Percentiles rank a stretch among this genome's conserved stretches.
Evolutionary conservation across 2,329 filamentous ascomycete species (phyloP).

Genomic region (Claviceps sorghi): DNA sequence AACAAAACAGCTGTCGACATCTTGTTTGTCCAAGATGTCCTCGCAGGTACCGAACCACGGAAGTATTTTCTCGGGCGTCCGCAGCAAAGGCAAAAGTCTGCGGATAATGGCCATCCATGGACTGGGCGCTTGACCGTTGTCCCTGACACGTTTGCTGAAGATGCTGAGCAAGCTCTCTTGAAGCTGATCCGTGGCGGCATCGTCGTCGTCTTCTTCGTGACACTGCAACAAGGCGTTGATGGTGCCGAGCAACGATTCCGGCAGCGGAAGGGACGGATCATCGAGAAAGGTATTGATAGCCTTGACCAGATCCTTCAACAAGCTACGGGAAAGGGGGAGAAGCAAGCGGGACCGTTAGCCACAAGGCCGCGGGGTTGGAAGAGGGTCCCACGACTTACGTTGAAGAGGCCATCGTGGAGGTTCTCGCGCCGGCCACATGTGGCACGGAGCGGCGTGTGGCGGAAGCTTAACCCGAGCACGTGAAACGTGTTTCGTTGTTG

Average conservation of each 20-base stretch:
- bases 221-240: constrained; percentile 55
- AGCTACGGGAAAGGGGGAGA: constrained; percentile 21
- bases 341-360: constrained; percentile 7
- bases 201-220: constrained; percentile 55
- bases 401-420: constrained; percentile 12
- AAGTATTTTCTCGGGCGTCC: constrained; percentile 45
- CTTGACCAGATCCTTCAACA: constrained; percentile 47
- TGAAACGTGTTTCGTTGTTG: neutral
- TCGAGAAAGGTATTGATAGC: constrained; percentile 35
- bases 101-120: constrained; percentile 57
- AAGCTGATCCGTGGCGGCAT: constrained; percentile 52
- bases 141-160: constrained; percentile 49
- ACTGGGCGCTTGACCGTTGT: constrained; percentile 40
- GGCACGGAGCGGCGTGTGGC: neutral
- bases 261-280: constrained; percentile 45
- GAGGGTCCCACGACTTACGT: constrained; percentile 10
- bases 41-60: constrained; percentile 54
- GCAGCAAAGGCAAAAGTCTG: constrained; percentile 48
- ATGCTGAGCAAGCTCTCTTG: constrained; percentile 57
- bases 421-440: constrained; percentile 1
- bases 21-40: constrained; percentile 30
- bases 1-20: constrained; percentile 47
- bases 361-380: constrained; percentile 4
- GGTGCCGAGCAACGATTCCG: constrained; percentile 45
- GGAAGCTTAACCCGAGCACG: neutral